phyloP scores from a whole-genome alignment of 768 basidiomycete genomes.

The Dioszegia crocea region DNA sequence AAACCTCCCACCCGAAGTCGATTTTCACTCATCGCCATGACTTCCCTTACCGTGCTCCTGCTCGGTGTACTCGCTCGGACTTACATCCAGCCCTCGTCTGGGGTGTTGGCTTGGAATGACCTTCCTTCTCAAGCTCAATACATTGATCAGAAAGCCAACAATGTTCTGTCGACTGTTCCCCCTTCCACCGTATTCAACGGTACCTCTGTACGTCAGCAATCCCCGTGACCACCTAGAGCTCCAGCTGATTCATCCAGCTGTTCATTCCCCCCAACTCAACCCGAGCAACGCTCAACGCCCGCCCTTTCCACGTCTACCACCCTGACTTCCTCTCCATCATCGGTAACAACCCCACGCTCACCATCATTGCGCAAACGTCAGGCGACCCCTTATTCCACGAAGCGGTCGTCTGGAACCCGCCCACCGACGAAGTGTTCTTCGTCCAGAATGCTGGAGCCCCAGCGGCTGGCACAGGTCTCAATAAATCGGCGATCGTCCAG shows the following conservation, averaged over 20 bases:
- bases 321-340: slow-evolving; percentile 60
- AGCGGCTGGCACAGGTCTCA: slow-evolving; percentile 61
- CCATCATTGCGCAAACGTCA: slow-evolving; percentile 60
- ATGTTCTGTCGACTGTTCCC: slow-evolving; percentile 25
- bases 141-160: slow-evolving; percentile 28
- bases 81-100: neutral
- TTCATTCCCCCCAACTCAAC: slow-evolving; percentile 60
- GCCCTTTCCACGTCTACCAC: slow-evolving; percentile 58
- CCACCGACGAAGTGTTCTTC: slow-evolving; percentile 72
- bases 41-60: neutral
- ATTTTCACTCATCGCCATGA: neutral
- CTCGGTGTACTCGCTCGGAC: neutral
- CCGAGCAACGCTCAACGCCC: slow-evolving; percentile 54
- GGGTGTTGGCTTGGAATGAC: slow-evolving; percentile 5
- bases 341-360: slow-evolving; percentile 59
- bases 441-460: slow-evolving; percentile 65
- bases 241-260: neutral
- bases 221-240: neutral
- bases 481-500: slow-evolving; percentile 63
- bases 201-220: slow-evolving; percentile 15
- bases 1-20: neutral
- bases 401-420: slow-evolving; percentile 55
- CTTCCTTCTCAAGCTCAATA: slow-evolving; percentile 29
- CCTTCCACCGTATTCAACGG: slow-evolving; percentile 24
- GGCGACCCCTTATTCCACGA: slow-evolving; percentile 71